These are phyloP conservation scores for Phytophthora agathidicida DNA, from an alignment of 352 stramenopile genomes.

Conservation along the genomic window DNA sequence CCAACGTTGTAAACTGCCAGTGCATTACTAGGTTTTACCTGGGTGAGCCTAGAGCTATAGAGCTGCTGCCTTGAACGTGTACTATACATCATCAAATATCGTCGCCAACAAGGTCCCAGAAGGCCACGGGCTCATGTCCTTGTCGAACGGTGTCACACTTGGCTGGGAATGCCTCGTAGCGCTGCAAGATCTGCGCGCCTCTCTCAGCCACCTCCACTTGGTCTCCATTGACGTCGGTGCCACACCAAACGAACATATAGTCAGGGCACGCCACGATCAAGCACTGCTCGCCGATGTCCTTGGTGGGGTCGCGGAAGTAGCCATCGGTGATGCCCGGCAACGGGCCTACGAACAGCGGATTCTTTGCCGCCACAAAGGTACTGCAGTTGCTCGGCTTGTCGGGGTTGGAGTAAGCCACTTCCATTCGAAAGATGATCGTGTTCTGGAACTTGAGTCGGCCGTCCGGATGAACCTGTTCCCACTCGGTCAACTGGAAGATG, in stretches of 20 bases:
- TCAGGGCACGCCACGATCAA: conserved; percentile 78
- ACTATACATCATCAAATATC: conserved; percentile 38
- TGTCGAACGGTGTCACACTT: conserved; percentile 77
- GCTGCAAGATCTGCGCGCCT: conserved; percentile 69
- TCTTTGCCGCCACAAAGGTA: conserved; percentile 33
- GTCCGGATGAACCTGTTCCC: conserved; percentile 72
- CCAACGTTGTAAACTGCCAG: background rate
- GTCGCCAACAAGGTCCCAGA: conserved; percentile 71
- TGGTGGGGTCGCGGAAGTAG: conserved; percentile 60
- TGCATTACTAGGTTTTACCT: no score
- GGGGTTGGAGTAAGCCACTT: conserved; percentile 47
- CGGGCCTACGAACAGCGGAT: conserved; percentile 65
- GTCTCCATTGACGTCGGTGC: conserved; percentile 51
- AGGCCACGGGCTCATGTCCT: conserved; percentile 70
- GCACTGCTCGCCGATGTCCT: conserved; percentile 60
- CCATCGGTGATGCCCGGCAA: conserved; percentile 52
- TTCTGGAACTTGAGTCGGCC: conserved; percentile 56
- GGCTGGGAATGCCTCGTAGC: conserved; percentile 73
- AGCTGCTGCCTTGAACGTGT: conserved; percentile 3
- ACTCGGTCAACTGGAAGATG: conserved; percentile 91
- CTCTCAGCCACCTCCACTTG: conserved; percentile 67
- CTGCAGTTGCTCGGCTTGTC: conserved; percentile 40
- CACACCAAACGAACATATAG: conserved; percentile 87
- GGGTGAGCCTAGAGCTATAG: no score
- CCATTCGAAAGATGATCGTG: conserved; percentile 73